Conservation (phyloP, 768 basidiomycete species). For the Galerina marginata region DNA sequence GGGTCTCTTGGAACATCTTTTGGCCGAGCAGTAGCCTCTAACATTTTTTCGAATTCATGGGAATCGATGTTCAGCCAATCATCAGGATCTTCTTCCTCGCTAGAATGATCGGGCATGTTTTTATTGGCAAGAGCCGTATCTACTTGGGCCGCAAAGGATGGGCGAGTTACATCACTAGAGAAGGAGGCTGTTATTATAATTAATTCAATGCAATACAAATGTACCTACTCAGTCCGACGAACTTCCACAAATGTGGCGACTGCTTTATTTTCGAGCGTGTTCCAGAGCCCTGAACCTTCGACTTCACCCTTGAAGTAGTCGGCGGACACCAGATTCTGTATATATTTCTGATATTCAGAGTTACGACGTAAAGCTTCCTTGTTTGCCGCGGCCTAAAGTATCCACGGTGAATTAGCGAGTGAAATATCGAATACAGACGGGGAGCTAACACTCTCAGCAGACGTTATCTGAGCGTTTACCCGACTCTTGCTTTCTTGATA, state of each 20-base stretch:
- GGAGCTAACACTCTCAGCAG: conserved; percentile 42
- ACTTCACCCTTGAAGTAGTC: conserved; percentile 83
- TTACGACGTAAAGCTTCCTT: conserved; percentile 73
- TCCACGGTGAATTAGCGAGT: not conserved
- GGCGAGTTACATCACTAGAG: conserved; percentile 61
- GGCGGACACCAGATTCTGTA: conserved; percentile 63
- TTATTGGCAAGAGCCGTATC: conserved; percentile 61
- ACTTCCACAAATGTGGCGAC: conserved; percentile 65
- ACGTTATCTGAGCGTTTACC: conserved; percentile 39
- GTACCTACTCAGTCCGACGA: conserved; percentile 69
- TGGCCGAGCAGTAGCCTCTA: conserved; percentile 50
- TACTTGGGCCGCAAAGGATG: conserved; percentile 78
- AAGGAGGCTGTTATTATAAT: not conserved
- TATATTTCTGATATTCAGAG: conserved; percentile 71
- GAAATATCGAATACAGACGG: conserved; percentile 29
- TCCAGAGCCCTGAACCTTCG: conserved; percentile 82
- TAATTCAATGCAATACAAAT: not conserved
- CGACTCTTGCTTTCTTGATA: conserved; percentile 83
- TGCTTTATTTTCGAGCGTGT: conserved; percentile 72
- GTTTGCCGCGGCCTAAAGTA: conserved; percentile 59
- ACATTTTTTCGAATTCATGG: conserved; percentile 74
- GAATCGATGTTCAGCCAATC: conserved; percentile 87
- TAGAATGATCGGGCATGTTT: conserved; percentile 26
- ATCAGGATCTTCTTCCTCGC: conserved; percentile 69
- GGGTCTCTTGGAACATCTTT: conserved; percentile 21